Conservation (phyloP, 768 basidiomycete species). For the Lactarius deliciosus region DNA sequence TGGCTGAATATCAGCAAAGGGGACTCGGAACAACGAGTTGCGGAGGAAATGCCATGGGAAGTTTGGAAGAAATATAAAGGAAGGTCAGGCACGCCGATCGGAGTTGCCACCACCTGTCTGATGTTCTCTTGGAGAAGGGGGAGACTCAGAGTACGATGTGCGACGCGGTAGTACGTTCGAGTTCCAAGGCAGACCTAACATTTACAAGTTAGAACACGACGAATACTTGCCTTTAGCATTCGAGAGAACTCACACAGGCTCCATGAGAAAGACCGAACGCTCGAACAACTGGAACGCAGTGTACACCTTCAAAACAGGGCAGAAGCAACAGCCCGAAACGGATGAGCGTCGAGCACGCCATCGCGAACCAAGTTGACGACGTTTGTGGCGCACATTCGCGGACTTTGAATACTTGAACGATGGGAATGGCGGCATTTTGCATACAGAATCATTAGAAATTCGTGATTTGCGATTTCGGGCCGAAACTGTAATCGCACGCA, state of each 20-base stretch:
- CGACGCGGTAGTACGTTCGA: neutral
- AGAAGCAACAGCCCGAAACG: neutral
- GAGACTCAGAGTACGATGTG: neutral
- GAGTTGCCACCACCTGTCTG: neutral
- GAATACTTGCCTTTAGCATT: neutral
- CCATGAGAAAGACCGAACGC: neutral
- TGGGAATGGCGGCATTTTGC: neutral
- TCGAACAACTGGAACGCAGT: neutral
- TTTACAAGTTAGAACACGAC: neutral
- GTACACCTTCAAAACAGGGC: neutral
- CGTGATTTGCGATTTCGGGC: neutral
- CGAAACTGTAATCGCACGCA: neutral
- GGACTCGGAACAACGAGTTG: neutral
- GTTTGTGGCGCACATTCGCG: constrained; percentile 21
- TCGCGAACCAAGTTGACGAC: constrained; percentile 28
- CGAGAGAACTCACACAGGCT: neutral
- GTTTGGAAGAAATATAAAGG: constrained; percentile 10
- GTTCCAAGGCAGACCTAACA: neutral
- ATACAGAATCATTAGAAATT: neutral
- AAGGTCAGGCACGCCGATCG: neutral
- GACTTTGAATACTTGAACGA: constrained; percentile 8
- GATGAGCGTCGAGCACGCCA: constrained; percentile 26
- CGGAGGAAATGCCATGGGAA: neutral
- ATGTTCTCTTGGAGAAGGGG: neutral
- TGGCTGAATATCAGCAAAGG: constrained; percentile 30